Evolutionary conservation across 768 basidiomycete genomes (phyloP), one percentile per base, ranked within the genome.

Genomic region (Pleurotus eryngii): DNA sequence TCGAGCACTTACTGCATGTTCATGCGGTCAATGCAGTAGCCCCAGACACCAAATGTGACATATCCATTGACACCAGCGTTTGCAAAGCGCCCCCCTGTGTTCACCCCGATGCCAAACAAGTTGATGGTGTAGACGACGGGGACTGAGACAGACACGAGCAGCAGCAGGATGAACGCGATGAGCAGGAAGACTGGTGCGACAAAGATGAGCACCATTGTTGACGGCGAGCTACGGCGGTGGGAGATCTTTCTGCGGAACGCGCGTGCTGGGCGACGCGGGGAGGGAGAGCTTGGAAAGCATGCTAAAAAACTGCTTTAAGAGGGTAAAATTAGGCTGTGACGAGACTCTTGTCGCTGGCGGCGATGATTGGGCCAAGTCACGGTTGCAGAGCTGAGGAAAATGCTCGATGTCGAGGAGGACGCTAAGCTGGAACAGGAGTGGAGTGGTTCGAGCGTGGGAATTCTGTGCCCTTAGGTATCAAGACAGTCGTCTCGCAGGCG

Each of bases 11-110:
- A 82, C 80, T 74, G 70, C 64, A 78, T 67, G 37, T 79, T 68
- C 55, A 80, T 64, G 15, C 71, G 73, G 27, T 79, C 77, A 39
- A 78, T 70, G 68, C 85, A 87, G 64, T 83, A 85, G 30, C 86
- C 86, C 76, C 82, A 88, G 51, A 85, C 78, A 56, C 86, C 85
- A 65, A 86, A 81, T 42, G 70, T 71, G 58, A 78, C 81, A 48
- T 64, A 65, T 18, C 66, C 75, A 26, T 60, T 67, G 42, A 71
- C 76, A 45, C 69, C 70, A 49, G 72, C 65, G 57, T 67, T 59
- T 45, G 78, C 59, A 49, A 77, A 60, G 51, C 67, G 63, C 27
- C 72, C 68, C 9, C 63, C 60, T 46, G 69, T 65, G 35, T 73
- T 63, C 14, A 74, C 74, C 22, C 73, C 62, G 49, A 86, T 72